Conservation (phyloP, 208 protist species). For the Acanthamoeba lenticulata region DNA sequence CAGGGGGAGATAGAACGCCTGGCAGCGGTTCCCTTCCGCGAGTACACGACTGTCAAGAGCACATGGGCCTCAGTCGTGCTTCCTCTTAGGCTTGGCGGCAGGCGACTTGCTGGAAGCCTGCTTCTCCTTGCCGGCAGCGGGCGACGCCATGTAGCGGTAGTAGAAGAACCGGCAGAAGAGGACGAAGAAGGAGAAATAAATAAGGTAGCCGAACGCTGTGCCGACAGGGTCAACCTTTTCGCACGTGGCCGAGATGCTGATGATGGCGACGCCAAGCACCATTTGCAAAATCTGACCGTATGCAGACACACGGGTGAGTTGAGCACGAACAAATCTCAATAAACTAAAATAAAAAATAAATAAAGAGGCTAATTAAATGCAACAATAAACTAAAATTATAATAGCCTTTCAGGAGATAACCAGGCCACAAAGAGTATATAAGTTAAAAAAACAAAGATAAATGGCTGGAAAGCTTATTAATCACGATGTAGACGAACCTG, state of each 20-base stretch:
- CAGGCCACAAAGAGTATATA: no score
- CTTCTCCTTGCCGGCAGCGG: not conserved
- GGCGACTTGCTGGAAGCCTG: not conserved
- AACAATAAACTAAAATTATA: no score
- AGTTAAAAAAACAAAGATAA: no score
- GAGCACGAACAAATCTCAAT: not conserved
- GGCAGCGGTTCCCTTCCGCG: no score
- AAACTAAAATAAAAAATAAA: not conserved
- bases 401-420: no score
- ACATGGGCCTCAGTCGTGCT: not conserved
- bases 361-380: not conserved
- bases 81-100: conserved; percentile 8
- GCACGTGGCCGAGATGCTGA: conserved; percentile 72
- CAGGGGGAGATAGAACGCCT: no score
- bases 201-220: conserved; percentile 85
- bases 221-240: conserved; percentile 79
- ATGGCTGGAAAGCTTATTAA: no score
- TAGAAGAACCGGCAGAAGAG: conserved; percentile 92
- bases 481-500: conserved; percentile 40
- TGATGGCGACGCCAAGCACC: conserved; percentile 90
- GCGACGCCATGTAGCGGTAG: conserved; percentile 85
- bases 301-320: not conserved
- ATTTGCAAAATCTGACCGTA: conserved; percentile 88
- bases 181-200: conserved; percentile 94
- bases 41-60: no score